These are phyloP conservation scores for Sporothrix phasma DNA, from an alignment of 2,329 filamentous ascomycete genomes.

Conservation along the genomic window DNA sequence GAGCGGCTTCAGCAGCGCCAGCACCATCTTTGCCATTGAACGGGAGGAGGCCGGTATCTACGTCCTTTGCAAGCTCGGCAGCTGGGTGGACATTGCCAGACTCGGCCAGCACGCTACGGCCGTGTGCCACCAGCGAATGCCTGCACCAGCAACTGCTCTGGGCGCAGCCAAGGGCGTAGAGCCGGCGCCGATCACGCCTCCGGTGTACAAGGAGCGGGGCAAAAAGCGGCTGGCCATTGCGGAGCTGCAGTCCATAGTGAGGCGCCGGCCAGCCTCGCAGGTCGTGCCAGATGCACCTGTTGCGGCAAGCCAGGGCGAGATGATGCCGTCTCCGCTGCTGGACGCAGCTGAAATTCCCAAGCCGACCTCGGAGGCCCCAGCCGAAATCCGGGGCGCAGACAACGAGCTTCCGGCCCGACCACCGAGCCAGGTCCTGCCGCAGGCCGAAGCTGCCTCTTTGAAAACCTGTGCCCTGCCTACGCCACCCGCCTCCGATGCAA, in stretches of 20 bases:
- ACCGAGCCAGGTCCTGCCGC: not conserved
- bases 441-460: not conserved
- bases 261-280: conserved; percentile 38
- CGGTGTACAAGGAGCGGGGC: conserved; percentile 40
- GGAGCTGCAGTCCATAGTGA: conserved; percentile 51
- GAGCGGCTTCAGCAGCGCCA: conserved; percentile 13
- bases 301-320: conserved; percentile 13
- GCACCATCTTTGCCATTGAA: conserved; percentile 54
- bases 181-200: conserved; percentile 33
- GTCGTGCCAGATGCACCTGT: conserved; percentile 30
- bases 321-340: not conserved
- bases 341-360: not conserved
- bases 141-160: conserved; percentile 16
- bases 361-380: not conserved
- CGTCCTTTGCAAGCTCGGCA: conserved; percentile 56
- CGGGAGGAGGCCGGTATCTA: conserved; percentile 52
- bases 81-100: conserved; percentile 52
- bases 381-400: not conserved
- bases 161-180: conserved; percentile 14
- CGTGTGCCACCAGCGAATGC: conserved; percentile 28
- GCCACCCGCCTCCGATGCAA: conserved; percentile 10
- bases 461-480: conserved; percentile 3
- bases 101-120: conserved; percentile 43
- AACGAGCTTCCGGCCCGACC: not conserved
- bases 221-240: conserved; percentile 51